These are phyloP conservation scores for Pholiota conissans DNA, from an alignment of 768 basidiomycete species.

Conservation along the genomic window DNA sequence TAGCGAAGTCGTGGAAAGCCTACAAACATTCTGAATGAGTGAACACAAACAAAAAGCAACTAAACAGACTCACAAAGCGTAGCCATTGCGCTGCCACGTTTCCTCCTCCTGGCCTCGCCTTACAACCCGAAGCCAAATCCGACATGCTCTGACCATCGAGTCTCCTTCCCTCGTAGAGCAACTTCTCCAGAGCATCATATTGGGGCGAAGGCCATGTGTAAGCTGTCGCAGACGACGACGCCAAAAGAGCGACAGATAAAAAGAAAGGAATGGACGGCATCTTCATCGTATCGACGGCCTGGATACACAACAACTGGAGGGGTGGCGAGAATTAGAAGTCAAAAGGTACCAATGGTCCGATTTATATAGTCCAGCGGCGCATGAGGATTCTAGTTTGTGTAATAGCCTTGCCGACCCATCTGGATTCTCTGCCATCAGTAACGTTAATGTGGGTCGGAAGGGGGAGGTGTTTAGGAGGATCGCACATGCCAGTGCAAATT, in stretches of 20 bases:
- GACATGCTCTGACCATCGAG: neutral
- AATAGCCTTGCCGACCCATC: too few species aligned
- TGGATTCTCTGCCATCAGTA: neutral
- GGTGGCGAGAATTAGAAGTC: neutral
- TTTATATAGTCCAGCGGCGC: neutral
- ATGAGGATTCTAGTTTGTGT: neutral
- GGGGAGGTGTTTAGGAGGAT: neutral
- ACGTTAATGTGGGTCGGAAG: neutral
- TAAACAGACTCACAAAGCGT: neutral
- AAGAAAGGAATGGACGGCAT: constrained; percentile 1
- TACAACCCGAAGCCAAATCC: constrained; percentile 2
- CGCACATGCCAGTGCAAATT: neutral
- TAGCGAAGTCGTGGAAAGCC: constrained; percentile 25
- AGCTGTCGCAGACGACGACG: neutral
- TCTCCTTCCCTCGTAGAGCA: constrained; percentile 9
- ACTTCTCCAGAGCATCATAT: constrained; percentile 16
- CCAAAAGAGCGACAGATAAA: neutral
- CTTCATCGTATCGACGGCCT: neutral
- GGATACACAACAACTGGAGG: neutral
- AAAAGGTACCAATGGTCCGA: neutral
- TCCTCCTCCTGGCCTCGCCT: neutral
- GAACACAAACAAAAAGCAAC: neutral
- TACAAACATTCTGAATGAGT: neutral
- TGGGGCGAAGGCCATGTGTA: constrained; percentile 15
- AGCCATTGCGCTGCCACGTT: constrained; percentile 1